A percentile compares a stretch with the other conserved stretches of the same genome.
Evolutionary conservation across 1,284 basidiomycete species (phyloP).

Genomic region (Cystobasidium sp.): DNA sequence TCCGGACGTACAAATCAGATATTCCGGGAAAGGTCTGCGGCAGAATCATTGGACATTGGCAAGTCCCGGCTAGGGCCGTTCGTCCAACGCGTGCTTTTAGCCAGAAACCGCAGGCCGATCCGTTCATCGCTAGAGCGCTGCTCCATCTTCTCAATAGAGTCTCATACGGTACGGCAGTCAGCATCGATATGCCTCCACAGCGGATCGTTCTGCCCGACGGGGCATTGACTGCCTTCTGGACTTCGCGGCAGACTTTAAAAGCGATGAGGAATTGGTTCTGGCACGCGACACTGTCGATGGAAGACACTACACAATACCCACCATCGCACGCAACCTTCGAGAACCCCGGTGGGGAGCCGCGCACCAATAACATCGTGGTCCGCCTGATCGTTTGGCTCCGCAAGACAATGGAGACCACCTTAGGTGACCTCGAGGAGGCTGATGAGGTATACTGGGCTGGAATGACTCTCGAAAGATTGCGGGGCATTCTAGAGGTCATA

Average conservation of each 20-base stretch:
- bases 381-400: constrained; percentile 69
- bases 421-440: constrained; percentile 62
- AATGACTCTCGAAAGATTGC: constrained; percentile 66
- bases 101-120: constrained; percentile 62
- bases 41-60: constrained; percentile 82
- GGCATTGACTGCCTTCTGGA: background rate
- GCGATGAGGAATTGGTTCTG: constrained; percentile 43
- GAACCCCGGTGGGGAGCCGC: constrained; percentile 49
- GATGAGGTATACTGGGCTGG: constrained; percentile 47
- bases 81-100: constrained; percentile 38
- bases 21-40: constrained; percentile 79
- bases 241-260: background rate
- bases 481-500: constrained; percentile 70
- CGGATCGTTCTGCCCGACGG: constrained; percentile 47
- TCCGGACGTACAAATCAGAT: constrained; percentile 75
- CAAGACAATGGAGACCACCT: constrained; percentile 64
- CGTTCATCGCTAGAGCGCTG: constrained; percentile 62
- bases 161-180: constrained; percentile 23
- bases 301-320: constrained; percentile 57
- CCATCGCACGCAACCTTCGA: constrained; percentile 54
- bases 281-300: constrained; percentile 55
- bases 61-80: constrained; percentile 59
- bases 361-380: constrained; percentile 63
- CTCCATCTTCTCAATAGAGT: constrained; percentile 68
- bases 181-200: background rate